phyloP scores from a whole-genome alignment of 1,139 yeast species.

The Geotrichum aggregatum region DNA sequence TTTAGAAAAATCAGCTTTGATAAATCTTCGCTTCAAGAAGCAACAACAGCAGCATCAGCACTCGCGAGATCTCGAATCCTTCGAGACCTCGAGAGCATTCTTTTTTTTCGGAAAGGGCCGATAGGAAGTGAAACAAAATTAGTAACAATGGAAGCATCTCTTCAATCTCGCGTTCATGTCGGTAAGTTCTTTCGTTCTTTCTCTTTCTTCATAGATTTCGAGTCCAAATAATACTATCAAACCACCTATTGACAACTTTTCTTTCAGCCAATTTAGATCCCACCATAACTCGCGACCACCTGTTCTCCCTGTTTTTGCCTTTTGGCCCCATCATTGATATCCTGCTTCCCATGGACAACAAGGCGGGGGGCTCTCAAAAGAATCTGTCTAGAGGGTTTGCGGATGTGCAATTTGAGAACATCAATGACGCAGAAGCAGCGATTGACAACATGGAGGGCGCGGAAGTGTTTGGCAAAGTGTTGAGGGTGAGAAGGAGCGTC shows the following conservation, averaged over 20 bases:
- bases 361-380: no score
- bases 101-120: no score
- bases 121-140: no score
- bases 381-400: conserved; percentile 28
- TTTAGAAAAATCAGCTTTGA: no score
- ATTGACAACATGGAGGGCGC: conserved; percentile 39
- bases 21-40: no score
- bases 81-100: no score
- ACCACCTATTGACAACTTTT: no score
- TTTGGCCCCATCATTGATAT: conserved; percentile 40
- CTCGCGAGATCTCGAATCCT: no score
- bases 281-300: conserved; percentile 26
- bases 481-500: conserved; percentile 28
- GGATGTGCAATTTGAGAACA: conserved; percentile 33
- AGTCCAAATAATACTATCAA: not conserved
- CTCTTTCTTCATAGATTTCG: not conserved
- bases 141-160: not conserved
- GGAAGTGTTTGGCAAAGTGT: conserved; percentile 31
- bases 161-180: conserved; percentile 1
- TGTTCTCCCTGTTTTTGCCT: conserved; percentile 34
- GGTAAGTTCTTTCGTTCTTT: not conserved
- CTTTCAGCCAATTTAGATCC: conserved; percentile 26
- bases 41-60: no score
- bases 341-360: conserved; percentile 20
- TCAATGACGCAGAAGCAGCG: conserved; percentile 38